Percentiles rank a stretch among this genome's conserved stretches.
phyloP scores from a whole-genome alignment of 2,329 filamentous ascomycete species.

The Zarea fungicola region DNA sequence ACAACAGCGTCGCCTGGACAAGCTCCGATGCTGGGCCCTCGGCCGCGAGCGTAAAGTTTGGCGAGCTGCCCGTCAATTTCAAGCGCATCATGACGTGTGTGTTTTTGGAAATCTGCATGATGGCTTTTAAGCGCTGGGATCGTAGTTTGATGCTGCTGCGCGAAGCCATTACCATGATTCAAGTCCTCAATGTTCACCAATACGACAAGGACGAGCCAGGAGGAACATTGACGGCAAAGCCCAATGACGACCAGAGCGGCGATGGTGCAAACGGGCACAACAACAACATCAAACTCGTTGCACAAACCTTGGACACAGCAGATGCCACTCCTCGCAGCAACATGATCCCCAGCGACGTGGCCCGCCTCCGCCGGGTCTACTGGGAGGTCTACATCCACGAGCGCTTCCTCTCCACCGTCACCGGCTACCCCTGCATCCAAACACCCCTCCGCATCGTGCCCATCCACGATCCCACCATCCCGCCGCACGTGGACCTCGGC shows the following conservation, averaged over 20 bases:
- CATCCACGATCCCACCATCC: conserved; percentile 27
- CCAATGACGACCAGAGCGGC: not conserved
- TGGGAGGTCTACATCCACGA: conserved; percentile 54
- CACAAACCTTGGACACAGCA: not conserved
- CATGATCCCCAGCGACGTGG: conserved; percentile 5
- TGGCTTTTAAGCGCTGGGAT: conserved; percentile 42
- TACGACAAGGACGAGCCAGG: conserved; percentile 24
- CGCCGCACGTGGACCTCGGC: conserved; percentile 30
- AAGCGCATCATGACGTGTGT: conserved; percentile 45
- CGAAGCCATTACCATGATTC: conserved; percentile 41
- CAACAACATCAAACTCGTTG: not conserved
- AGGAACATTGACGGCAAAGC: not conserved
- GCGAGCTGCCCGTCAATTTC: conserved; percentile 37
- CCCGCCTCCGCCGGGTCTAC: conserved; percentile 40
- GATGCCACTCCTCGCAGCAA: not conserved
- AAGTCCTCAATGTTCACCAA: conserved; percentile 38
- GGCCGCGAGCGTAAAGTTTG: conserved; percentile 29
- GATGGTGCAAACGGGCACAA: not conserved
- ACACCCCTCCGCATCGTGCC: conserved; percentile 28
- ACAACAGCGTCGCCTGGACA: conserved; percentile 13
- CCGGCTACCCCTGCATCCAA: conserved; percentile 38
- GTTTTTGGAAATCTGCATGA: conserved; percentile 48
- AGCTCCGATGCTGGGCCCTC: conserved; percentile 5
- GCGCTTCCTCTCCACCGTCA: conserved; percentile 48
- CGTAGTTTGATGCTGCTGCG: conserved; percentile 46